phyloP scores from a whole-genome alignment of 2,329 filamentous ascomycete genomes.

The Sclerotinia borealis region DNA sequence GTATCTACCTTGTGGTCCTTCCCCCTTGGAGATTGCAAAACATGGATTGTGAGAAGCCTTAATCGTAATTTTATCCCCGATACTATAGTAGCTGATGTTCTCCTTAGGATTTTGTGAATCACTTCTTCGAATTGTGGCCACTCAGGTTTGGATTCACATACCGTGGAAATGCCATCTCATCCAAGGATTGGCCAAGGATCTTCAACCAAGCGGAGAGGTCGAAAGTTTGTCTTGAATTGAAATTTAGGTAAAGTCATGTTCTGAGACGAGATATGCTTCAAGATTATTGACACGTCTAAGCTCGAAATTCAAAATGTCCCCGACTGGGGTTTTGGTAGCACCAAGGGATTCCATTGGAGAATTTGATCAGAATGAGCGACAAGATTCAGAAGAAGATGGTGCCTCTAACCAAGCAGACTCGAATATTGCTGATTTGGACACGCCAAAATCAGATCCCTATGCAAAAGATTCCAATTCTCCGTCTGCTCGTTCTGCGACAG shows the following conservation, averaged over 20 bases:
- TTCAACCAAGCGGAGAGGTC: not conserved
- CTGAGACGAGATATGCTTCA: not conserved
- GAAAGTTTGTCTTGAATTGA: not conserved
- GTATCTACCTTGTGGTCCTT: not conserved
- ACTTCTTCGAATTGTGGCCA: conserved; percentile 8
- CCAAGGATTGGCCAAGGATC: conserved; percentile 3
- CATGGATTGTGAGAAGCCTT: not conserved
- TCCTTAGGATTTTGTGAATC: not conserved
- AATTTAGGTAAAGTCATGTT: not conserved
- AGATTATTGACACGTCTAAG: not conserved
- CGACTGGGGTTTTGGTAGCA: not conserved
- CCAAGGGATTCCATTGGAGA: not conserved
- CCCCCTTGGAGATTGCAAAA: not conserved
- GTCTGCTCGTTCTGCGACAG: not conserved
- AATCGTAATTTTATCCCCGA: not conserved
- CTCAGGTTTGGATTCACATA: not conserved
- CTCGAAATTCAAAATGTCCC: not conserved
- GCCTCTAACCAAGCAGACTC: not conserved
- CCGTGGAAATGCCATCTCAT: not conserved
- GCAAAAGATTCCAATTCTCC: not conserved
- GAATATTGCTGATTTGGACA: not conserved
- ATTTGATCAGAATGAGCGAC: not conserved
- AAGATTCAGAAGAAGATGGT: not conserved
- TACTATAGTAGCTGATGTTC: not conserved
- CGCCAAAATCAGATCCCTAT: not conserved